These are phyloP conservation scores for Cyberlindnera euphorbiiphila DNA, from an alignment of 805 yeast species.

Conservation along the genomic window DNA sequence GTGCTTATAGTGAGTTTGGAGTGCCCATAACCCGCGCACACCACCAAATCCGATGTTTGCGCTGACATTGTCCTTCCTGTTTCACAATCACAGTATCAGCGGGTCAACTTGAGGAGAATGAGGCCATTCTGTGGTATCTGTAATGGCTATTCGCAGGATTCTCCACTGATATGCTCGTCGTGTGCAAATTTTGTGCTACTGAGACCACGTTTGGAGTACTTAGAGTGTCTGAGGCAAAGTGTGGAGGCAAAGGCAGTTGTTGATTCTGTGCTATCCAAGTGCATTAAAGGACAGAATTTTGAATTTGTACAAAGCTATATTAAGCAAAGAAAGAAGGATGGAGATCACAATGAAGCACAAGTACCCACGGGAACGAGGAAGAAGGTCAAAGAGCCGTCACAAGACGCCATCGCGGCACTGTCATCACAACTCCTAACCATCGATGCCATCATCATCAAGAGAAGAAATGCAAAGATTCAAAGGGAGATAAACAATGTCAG, in stretches of 20 bases:
- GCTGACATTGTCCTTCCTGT: too few species aligned
- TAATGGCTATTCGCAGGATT: conserved; percentile 1
- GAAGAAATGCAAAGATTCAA: conserved; percentile 14
- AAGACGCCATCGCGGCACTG: conserved; percentile 21
- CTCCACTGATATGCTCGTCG: conserved; percentile 12
- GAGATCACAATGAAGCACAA: background rate
- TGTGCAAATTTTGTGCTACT: conserved; percentile 18
- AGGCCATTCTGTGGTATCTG: conserved; percentile 8
- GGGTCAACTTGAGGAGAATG: too few species aligned
- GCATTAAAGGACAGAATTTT: conserved; percentile 16
- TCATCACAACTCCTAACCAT: conserved; percentile 24
- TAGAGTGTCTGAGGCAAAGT: conserved; percentile 10
- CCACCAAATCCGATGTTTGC: too few species aligned
- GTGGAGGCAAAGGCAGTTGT: conserved; percentile 9
- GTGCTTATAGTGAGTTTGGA: too few species aligned
- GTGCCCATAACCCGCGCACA: too few species aligned
- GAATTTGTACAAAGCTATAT: conserved; percentile 14
- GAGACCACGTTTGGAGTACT: conserved; percentile 16
- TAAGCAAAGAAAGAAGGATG: conserved; percentile 1
- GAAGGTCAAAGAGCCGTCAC: conserved; percentile 5
- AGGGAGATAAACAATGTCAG: conserved; percentile 7
- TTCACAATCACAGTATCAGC: too few species aligned
- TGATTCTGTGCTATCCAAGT: conserved; percentile 14
- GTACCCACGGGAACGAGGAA: background rate
- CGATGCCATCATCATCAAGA: conserved; percentile 20